Conservation (phyloP, 805 yeast species). For the Clavispora fructus region DNA sequence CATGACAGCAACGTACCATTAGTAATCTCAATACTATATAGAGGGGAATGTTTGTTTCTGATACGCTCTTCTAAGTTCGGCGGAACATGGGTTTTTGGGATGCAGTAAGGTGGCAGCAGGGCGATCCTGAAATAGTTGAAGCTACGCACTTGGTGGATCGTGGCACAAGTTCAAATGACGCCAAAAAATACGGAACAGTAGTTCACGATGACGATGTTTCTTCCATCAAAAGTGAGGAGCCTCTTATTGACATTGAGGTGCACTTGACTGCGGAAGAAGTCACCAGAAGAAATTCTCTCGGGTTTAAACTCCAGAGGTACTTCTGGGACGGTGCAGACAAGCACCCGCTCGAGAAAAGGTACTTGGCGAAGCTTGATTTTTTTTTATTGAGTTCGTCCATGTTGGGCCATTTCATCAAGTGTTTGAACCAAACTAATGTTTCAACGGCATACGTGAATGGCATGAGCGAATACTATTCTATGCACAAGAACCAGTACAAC, state of each 20-base stretch:
- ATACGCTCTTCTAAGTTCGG: no score
- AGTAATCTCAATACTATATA: background rate
- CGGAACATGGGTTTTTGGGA: background rate
- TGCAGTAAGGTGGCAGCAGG: background rate
- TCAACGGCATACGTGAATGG: slow-evolving; percentile 16
- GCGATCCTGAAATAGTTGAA: background rate
- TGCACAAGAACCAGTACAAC: slow-evolving; percentile 15
- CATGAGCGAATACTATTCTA: slow-evolving; percentile 13
- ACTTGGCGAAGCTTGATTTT: slow-evolving; percentile 29
- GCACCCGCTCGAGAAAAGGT: slow-evolving; percentile 31
- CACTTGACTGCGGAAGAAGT: slow-evolving; percentile 14
- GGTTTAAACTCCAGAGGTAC: slow-evolving; percentile 21
- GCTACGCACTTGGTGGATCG: no score
- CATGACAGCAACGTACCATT: background rate
- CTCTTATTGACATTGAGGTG: slow-evolving; percentile 8
- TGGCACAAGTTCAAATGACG: background rate
- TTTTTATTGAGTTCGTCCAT: slow-evolving; percentile 19
- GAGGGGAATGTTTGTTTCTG: no score
- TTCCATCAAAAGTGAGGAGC: background rate
- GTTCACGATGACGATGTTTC: background rate
- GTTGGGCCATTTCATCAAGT: slow-evolving; percentile 16
- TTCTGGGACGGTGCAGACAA: slow-evolving; percentile 36
- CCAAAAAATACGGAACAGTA: background rate
- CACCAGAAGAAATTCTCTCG: slow-evolving; percentile 14
- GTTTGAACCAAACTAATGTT: slow-evolving; percentile 14